Evolutionary conservation across 2,329 filamentous ascomycete genomes (phyloP).

Genomic region (Cladosporium cucumerinum): DNA sequence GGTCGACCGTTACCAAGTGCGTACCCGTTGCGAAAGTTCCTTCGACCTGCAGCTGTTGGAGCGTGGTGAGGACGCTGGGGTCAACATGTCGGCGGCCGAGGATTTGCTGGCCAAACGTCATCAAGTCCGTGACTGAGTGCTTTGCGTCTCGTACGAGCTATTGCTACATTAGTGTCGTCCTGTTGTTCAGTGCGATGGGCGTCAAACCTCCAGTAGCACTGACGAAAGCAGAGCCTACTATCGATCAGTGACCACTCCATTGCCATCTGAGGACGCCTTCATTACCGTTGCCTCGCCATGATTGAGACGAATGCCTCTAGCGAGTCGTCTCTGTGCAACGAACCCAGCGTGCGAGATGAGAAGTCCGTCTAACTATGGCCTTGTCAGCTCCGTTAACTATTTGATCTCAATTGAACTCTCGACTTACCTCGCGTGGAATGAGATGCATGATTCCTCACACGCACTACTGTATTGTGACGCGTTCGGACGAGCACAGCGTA

Average conservation of each 20-base stretch:
- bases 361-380: constrained; percentile 83
- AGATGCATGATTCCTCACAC: not conserved
- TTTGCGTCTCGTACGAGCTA: constrained; percentile 97
- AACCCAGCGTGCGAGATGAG: constrained; percentile 83
- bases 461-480: not conserved
- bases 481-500: not conserved
- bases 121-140: constrained; percentile 90
- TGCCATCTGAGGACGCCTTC: not conserved
- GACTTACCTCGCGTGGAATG: constrained; percentile 1
- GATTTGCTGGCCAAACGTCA: constrained; percentile 86
- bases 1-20: constrained; percentile 90
- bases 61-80: constrained; percentile 73
- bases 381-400: not conserved
- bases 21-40: constrained; percentile 88
- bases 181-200: constrained; percentile 65
- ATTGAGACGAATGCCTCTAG: constrained; percentile 83
- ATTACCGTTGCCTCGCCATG: constrained; percentile 67
- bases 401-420: not conserved
- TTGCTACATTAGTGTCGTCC: constrained; percentile 54
- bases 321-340: constrained; percentile 82
- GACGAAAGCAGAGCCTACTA: constrained; percentile 4
- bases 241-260: not conserved
- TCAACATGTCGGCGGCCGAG: constrained; percentile 89
- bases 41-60: constrained; percentile 86
- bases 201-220: not conserved